phyloP scores from a whole-genome alignment of 805 yeast genomes.

The Yamadazyma sp. region DNA sequence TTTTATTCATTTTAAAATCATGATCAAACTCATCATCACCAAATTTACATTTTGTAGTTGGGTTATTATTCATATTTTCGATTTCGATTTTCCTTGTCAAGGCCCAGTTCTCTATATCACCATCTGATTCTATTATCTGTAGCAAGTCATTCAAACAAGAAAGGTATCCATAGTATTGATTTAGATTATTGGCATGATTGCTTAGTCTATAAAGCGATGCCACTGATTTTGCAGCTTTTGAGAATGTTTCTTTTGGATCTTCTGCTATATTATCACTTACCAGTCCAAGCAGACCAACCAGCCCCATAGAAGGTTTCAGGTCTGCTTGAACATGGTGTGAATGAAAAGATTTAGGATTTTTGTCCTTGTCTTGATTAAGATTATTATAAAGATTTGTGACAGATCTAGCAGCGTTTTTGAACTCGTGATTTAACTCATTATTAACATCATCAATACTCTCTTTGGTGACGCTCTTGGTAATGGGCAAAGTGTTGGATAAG shows the following conservation, averaged over 20 bases:
- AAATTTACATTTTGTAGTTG: background rate
- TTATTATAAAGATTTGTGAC: slow-evolving; percentile 51
- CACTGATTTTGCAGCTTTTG: slow-evolving; percentile 41
- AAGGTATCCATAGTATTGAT: slow-evolving; percentile 56
- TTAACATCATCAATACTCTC: slow-evolving; percentile 47
- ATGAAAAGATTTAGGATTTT: background rate
- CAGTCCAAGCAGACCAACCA: too few relatives aligned
- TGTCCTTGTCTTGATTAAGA: background rate
- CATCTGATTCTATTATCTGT: slow-evolving; percentile 34
- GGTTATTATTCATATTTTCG: slow-evolving; percentile 14
- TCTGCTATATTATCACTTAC: too few relatives aligned
- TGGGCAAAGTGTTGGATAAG: slow-evolving; percentile 53
- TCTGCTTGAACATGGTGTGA: background rate
- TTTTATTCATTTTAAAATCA: slow-evolving; percentile 29
- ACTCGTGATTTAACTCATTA: slow-evolving; percentile 56
- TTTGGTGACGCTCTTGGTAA: slow-evolving; percentile 46
- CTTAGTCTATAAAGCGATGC: slow-evolving; percentile 58
- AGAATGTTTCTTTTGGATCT: slow-evolving; percentile 26
- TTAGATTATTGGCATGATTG: slow-evolving; percentile 46
- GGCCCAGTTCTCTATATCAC: slow-evolving; percentile 54
- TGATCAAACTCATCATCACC: too few relatives aligned
- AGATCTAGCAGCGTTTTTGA: slow-evolving; percentile 68
- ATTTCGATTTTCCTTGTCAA: slow-evolving; percentile 45
- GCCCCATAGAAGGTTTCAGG: background rate
- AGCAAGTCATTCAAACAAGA: slow-evolving; percentile 59